phyloP scores from a whole-genome alignment of 2,329 filamentous ascomycete genomes.

The Madurella mycetomatis region DNA sequence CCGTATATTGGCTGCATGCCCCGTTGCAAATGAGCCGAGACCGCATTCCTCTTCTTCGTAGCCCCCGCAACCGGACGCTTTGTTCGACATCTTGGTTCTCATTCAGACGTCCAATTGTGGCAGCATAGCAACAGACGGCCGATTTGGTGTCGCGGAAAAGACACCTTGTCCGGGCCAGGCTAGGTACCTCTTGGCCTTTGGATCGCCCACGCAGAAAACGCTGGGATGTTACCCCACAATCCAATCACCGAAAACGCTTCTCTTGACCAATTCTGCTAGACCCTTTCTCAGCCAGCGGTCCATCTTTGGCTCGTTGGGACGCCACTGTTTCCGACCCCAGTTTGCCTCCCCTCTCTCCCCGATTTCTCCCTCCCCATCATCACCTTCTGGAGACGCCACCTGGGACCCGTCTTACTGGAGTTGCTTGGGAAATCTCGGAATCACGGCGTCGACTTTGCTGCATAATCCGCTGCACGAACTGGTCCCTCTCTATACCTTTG shows the following conservation, averaged over 20 bases:
- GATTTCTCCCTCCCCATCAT: conserved; percentile 16
- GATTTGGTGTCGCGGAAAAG: background rate
- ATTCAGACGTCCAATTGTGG: background rate
- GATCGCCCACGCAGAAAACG: background rate
- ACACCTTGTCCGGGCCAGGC: background rate
- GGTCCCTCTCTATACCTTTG: no score
- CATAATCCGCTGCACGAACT: no score
- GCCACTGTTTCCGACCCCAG: conserved; percentile 16
- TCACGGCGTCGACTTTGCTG: no score
- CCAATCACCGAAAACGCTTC: conserved; percentile 13
- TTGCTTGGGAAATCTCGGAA: background rate
- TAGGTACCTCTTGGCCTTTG: background rate
- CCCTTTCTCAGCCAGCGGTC: conserved; percentile 6
- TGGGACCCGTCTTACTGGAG: background rate
- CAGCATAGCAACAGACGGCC: no score
- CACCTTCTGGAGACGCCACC: conserved; percentile 12
- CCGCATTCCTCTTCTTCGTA: conserved; percentile 1
- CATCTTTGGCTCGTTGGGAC: conserved; percentile 5
- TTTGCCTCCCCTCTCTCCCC: conserved; percentile 12
- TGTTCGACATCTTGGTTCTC: background rate
- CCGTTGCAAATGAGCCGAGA: conserved; percentile 13
- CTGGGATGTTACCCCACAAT: conserved; percentile 13
- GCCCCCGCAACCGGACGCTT: background rate
- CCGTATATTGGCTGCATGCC: conserved; percentile 23
- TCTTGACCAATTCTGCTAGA: conserved; percentile 7